Base-by-base conservation (phyloP, 331 rosid genomes). In the Pyrus hybrid region DNA sequence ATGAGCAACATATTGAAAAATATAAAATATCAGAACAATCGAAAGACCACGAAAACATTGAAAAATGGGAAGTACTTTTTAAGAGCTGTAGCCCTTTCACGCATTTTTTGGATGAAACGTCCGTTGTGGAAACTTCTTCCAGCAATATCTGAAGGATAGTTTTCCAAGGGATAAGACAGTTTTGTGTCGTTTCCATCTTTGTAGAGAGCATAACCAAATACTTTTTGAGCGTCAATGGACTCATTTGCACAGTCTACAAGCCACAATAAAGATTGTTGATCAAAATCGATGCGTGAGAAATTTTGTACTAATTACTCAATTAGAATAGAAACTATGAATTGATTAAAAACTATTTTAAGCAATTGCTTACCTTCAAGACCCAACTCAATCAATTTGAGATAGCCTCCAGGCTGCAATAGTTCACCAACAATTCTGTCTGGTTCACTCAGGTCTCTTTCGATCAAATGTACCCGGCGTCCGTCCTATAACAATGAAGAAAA, bases 81-180 rank as follows among this genome's bases (percentile, higher is more conserved):
- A 76, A 93, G 89, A 74, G 89, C 67, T 26, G 89, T 68, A 79
- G 91, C 93, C 72, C 86, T 90, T 26, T 86, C 88, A 13, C 98
- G 71, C 88, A 93, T 85, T 63, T 80, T 82, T 71, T 86, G 90
- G 12, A 93, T 79, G 81, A 93, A 93, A 53, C 95, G 90, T 1
- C 98, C 98, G 35, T 93, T 86, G 84, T 89, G 98, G 70, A 93
- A 90, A 83, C 95, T 85, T 80, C 94, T 81, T 13, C 98, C 98
- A 8, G 91, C 80, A 13, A 93, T 79, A 63, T 87, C 84, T 13
- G 88, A 63, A 29, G 35, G 28, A 63, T 80, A 82, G 0, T 86
- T 82, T 73, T 90, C 78, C 81, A 93, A 74, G n/a, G 98, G 96
- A 64, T 89, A 93, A 49, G 93, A 23, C 9, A 89, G 83, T 72